Base-by-base conservation (phyloP, 768 basidiomycete genomes). In the Holtermanniella nyarrowii region DNA sequence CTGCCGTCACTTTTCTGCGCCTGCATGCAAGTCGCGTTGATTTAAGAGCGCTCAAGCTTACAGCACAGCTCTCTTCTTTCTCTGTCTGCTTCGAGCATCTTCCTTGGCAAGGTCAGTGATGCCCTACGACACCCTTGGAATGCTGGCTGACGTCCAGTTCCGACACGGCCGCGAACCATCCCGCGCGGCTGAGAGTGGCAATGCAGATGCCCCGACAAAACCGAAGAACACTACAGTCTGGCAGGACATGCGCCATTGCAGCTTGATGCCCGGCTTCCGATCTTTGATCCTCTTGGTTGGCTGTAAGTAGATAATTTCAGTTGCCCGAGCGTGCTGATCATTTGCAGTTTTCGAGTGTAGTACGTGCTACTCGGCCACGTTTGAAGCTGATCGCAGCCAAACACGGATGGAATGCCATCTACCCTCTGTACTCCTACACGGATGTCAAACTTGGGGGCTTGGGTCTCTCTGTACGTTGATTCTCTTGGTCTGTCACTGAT, bases 1-100 rank as follows among this genome's bases (percentile, higher is more conserved):
- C 49, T 67, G 23, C 65, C 65, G 0, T 60, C 58, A 45, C 31
- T 64, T 13, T 48, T 62, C 22, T 47, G 26, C 18, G 50, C 45
- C 20, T 31, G 22, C 2, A 26, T 63, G 55, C 58, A 25, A 57
- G 53, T 54, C 22, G n/a, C 23, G 11, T 13, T 10, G 16, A 13
- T n/a, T 39, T n/a, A 4, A 4, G 18, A 5, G 3, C 21, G 27
- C 53, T 44, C 4, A 53, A n/a, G 31, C 31, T 37, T 7, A 37
- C 31, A 7, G 10, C 16, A 7, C 31, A 37, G 31, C 16, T 37
- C 31, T 7, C 7, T 37, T 7, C 10, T 16, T 7, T 7, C 31
- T 37, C 31, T 37, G 31, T 16, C 16, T 16, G 31, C 31, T 7
- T 37, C 31, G 31, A 7, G 7, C 16, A 16, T 37, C 31, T 37